These are phyloP conservation scores for Cercospora berteroae DNA, from an alignment of 2,329 filamentous ascomycete genomes.

Conservation along the genomic window DNA sequence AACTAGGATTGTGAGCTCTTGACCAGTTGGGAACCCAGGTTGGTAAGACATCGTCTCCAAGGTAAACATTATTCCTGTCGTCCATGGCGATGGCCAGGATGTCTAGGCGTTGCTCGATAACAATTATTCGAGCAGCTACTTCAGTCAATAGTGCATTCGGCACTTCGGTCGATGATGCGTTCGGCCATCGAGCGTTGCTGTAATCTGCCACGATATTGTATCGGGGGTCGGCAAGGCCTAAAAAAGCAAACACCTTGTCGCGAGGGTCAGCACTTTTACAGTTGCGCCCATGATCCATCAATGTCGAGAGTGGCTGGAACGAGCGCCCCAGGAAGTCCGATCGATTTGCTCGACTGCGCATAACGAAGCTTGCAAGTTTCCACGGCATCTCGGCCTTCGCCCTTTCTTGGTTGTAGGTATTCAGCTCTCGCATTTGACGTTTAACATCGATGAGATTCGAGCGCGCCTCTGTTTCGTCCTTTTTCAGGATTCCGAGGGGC, in stretches of 20 bases:
- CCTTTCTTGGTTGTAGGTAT: too few relatives aligned
- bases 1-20: not conserved
- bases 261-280: not conserved
- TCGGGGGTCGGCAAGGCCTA: not conserved
- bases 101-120: not conserved
- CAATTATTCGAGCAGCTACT: not conserved
- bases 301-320: too few relatives aligned
- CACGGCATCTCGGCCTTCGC: too few relatives aligned
- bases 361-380: too few relatives aligned
- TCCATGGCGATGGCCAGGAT: not conserved
- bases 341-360: too few relatives aligned
- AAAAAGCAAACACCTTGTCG: not conserved
- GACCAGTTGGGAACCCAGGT: not conserved
- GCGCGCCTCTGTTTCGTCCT: too few relatives aligned
- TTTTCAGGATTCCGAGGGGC: too few relatives aligned
- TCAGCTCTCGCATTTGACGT: too few relatives aligned
- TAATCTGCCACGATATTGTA: not conserved
- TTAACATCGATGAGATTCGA: too few relatives aligned
- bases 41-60: not conserved
- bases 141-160: not conserved
- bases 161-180: not conserved
- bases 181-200: not conserved
- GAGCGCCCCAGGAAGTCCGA: too few relatives aligned
- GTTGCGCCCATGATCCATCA: not conserved
- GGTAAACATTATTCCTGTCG: not conserved